phyloP scores from a whole-genome alignment of 192 early-diverging fungal genomes.

The Coemansia sp. region DNA sequence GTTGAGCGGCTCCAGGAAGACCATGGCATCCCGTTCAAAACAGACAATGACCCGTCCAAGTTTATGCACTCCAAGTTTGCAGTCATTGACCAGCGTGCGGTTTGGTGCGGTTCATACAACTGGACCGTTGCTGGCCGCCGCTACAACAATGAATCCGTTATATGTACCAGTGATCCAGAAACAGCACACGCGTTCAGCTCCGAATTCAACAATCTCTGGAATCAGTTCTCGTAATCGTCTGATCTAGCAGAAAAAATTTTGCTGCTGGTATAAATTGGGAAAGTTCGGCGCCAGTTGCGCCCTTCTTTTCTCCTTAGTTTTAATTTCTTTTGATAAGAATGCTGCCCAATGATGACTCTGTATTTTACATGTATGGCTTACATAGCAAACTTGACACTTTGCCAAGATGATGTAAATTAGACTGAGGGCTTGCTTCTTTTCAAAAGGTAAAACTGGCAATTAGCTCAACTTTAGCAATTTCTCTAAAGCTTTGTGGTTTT shows the following conservation, averaged over 20 bases:
- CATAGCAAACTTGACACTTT: constrained; percentile 39
- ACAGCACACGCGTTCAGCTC: constrained; percentile 57
- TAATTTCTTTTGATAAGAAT: constrained; percentile 13
- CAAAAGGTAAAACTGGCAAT: background rate
- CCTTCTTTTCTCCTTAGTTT: constrained; percentile 10
- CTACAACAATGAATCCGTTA: constrained; percentile 66
- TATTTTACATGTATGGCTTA: constrained; percentile 46
- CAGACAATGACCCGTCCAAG: constrained; percentile 42
- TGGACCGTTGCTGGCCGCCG: constrained; percentile 58
- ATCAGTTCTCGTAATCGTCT: constrained; percentile 43
- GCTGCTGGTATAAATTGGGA: background rate
- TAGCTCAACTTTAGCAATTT: background rate
- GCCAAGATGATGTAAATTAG: constrained; percentile 26
- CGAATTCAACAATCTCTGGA: constrained; percentile 66
- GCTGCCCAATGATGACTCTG: constrained; percentile 27
- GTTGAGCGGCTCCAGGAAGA: constrained; percentile 53
- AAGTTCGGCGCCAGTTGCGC: background rate
- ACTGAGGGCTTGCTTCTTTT: constrained; percentile 24
- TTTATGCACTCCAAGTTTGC: constrained; percentile 78
- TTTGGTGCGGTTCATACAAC: constrained; percentile 61
- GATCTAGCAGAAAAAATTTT: constrained; percentile 12
- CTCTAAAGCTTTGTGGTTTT: no score
- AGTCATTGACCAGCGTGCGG: constrained; percentile 55
- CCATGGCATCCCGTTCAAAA: constrained; percentile 53
- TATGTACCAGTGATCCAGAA: constrained; percentile 61